Conservation (phyloP, 2,329 filamentous ascomycete species). For the Penicillium brasilianum region DNA sequence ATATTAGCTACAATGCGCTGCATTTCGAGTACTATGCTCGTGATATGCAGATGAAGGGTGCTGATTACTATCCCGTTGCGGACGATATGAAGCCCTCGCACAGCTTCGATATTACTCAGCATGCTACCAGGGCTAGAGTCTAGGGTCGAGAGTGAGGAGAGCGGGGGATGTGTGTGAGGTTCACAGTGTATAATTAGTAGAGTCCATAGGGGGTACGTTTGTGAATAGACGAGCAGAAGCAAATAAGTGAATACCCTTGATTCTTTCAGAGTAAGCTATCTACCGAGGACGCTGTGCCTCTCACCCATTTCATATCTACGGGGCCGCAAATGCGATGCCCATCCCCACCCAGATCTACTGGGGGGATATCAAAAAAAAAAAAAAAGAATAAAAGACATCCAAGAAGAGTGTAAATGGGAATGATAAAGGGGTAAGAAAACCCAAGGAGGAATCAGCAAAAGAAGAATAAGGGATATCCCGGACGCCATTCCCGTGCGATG, state of each 20-base stretch:
- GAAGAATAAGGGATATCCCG: neutral
- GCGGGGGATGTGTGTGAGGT: neutral
- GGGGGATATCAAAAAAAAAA: too few relatives aligned
- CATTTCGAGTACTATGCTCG: conserved; percentile 30
- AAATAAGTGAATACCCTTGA: neutral
- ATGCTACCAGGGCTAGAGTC: conserved; percentile 6
- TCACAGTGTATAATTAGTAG: neutral
- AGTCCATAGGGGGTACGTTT: neutral
- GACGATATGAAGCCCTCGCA: conserved; percentile 29
- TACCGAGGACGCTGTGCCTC: neutral
- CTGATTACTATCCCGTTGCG: conserved; percentile 28
- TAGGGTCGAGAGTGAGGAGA: neutral
- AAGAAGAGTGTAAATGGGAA: conserved; percentile 8
- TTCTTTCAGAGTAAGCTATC: neutral
- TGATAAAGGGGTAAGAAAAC: neutral
- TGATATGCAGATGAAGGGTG: conserved; percentile 25
- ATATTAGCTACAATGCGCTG: conserved; percentile 26
- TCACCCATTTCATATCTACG: conserved; percentile 7
- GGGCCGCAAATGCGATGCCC: neutral
- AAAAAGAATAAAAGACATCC: conserved; percentile 15
- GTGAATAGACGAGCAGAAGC: neutral
- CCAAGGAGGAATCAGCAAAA: neutral
- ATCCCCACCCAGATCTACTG: conserved; percentile 18
- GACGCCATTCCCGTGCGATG: conserved; percentile 18
- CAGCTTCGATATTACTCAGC: conserved; percentile 21